Evolutionary conservation across 2,329 filamentous ascomycete species (phyloP).

Genomic region (Fusarium humuli): DNA sequence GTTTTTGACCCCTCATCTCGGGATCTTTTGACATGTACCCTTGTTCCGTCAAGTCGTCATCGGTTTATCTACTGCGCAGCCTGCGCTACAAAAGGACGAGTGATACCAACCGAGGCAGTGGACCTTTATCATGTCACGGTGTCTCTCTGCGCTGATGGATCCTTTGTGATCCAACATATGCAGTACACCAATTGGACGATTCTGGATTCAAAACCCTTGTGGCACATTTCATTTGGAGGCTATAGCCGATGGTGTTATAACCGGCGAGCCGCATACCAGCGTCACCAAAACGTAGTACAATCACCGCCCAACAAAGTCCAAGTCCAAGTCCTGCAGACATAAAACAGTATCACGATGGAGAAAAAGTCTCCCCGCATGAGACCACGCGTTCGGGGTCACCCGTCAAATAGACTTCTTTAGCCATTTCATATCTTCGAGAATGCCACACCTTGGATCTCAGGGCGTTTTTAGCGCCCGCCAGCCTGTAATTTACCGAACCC

Average conservation of each 20-base stretch:
- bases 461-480: not conserved
- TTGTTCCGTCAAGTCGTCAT: slow-evolving; percentile 1
- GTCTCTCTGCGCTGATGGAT: not conserved
- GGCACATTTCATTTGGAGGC: not conserved
- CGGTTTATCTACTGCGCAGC: no score
- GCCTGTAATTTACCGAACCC: not conserved
- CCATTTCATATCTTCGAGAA: not conserved
- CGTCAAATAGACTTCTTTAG: not conserved
- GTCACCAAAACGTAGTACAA: not conserved
- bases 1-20: not conserved
- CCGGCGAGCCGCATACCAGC: not conserved
- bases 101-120: not conserved
- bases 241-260: not conserved
- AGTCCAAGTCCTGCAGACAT: not conserved
- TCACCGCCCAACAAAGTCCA: no score
- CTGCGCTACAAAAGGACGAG: slow-evolving; percentile 3
- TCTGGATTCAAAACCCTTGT: not conserved
- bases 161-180: no score
- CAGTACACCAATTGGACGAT: not conserved
- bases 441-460: not conserved
- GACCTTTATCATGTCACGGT: not conserved
- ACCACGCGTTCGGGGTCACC: not conserved
- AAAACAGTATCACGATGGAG: not conserved
- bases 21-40: not conserved
- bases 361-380: not conserved